Evolutionary conservation across 2,329 filamentous ascomycete genomes (phyloP), one percentile per base, ranked within the genome.

Genomic region (Colletotrichum euphorbiae): DNA sequence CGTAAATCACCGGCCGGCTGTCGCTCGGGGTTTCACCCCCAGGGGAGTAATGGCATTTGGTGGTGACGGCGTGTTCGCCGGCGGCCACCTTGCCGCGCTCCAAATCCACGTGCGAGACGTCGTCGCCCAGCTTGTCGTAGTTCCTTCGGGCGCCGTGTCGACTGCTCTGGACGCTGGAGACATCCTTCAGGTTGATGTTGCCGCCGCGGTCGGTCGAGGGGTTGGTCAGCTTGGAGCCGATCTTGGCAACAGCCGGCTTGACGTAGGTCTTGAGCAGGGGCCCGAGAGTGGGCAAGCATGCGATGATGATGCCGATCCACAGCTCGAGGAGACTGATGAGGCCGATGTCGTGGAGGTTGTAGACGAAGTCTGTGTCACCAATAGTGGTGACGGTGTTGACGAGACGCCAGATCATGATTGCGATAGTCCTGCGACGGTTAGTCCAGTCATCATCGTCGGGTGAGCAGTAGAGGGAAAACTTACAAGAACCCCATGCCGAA

Each of bases 241-340:
- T 61, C 57, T 69, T 71, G 38, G 67, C 67, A 48, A 72, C 64
- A 31, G 63, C 64, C 2, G 71, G 71, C 50, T 72, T 72, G 45
- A 72, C 68, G 48, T 72, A 69, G 15, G 69, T 69, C 28, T 77
- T 77, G 66, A 68, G 46, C n/a, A 68, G 17, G 13, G 66, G 79
- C 15, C 80, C 80, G 15, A 82, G 74, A 1, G 80, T 81, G 5
- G 81, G 82, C 3, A 82, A 78, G 63, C 80, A 81, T 1, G 80
- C 80, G 4, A 77, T 77, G 69, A 82, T 79, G 55, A 83, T 77
- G 42, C 80, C 80, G 12, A 82, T 68, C 65, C 65, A 68, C 24
- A 80, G 73, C 71, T 83, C 81, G 31, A 79, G 75, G 38, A 77
- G 75, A 46, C 78, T 78, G 40, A 79, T 74, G 11, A 80, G 62